Percentiles rank a stretch among this genome's conserved stretches.
Conservation (phyloP, 2,329 filamentous ascomycete genomes). For the Thelonectria blattea region DNA sequence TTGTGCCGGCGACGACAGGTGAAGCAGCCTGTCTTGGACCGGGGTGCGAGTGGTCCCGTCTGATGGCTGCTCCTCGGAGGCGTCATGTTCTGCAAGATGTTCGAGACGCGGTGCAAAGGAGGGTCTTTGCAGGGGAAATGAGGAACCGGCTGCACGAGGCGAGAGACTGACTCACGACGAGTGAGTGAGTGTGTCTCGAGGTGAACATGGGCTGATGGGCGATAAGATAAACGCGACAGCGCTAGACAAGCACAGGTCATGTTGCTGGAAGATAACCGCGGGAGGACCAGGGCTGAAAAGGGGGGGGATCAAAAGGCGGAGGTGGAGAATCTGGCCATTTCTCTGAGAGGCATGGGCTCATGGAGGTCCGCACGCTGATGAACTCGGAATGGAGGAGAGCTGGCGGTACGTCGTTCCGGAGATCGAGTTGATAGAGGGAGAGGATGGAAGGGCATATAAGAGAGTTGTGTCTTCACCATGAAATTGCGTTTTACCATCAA, state of each 20-base stretch:
- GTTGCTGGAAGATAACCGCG: conserved; percentile 15
- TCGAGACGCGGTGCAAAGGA: background rate
- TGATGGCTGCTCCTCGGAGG: background rate
- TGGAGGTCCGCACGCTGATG: background rate
- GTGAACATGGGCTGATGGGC: conserved; percentile 10
- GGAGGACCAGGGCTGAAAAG: conserved; percentile 3
- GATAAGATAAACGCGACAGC: conserved; percentile 19
- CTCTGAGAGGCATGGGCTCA: background rate
- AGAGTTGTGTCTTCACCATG: background rate
- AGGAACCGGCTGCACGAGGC: background rate
- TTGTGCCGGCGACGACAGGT: conserved; percentile 16
- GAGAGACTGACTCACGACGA: background rate
- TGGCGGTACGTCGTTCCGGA: background rate
- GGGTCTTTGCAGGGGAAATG: background rate
- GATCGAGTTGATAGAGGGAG: background rate
- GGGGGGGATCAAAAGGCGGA: background rate
- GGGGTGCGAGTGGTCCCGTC: conserved; percentile 5
- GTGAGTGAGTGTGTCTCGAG: too few relatives aligned
- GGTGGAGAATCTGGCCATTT: conserved; percentile 5
- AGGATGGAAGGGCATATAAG: background rate
- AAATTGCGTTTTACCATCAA: background rate
- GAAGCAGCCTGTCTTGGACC: conserved; percentile 19
- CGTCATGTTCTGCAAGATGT: background rate
- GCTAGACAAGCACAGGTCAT: background rate
- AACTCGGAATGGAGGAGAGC: background rate